Evolutionary conservation across 805 yeast genomes (phyloP).

Genomic region (Zygosaccharomyces bisporus): DNA sequence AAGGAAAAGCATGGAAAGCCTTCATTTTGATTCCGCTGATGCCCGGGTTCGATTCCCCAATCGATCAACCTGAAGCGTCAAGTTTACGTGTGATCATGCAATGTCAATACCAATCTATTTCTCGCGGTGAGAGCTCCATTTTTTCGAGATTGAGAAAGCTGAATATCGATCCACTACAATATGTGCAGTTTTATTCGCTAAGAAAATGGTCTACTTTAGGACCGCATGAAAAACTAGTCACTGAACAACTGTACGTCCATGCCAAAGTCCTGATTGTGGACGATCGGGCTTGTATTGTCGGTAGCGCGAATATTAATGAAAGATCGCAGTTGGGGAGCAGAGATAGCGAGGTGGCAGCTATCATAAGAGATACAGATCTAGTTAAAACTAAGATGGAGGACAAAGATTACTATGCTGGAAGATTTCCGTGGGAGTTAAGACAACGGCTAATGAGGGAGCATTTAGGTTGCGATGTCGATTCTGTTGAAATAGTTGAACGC

Average conservation of each 20-base stretch:
- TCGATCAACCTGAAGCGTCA: conserved; percentile 90
- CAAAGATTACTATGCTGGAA: conserved; percentile 71
- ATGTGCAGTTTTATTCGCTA: conserved; percentile 85
- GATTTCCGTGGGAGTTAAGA: conserved; percentile 84
- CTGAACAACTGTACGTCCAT: conserved; percentile 92
- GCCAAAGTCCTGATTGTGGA: conserved; percentile 90
- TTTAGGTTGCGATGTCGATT: conserved; percentile 87
- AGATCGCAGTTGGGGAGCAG: conserved; percentile 92
- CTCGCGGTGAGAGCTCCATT: conserved; percentile 83
- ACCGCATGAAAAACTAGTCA: conserved; percentile 61
- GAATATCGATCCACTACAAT: conserved; percentile 85
- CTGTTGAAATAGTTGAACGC: conserved; percentile 75
- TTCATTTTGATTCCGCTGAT: conserved; percentile 87
- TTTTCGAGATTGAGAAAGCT: conserved; percentile 73
- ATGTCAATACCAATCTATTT: conserved; percentile 90
- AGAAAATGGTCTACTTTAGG: conserved; percentile 97
- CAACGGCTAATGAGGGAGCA: conserved; percentile 95
- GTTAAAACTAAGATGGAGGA: conserved; percentile 73
- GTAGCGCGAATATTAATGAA: conserved; percentile 96
- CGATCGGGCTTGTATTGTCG: conserved; percentile 89
- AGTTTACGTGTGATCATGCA: conserved; percentile 95
- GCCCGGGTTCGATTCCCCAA: conserved; percentile 96
- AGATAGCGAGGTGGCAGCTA: conserved; percentile 91
- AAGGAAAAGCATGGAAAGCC: conserved; percentile 81
- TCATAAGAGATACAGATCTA: conserved; percentile 78